Percentiles rank a stretch among this genome's conserved stretches.
These are phyloP conservation scores for Dalechampia spathulata DNA, from an alignment of 441 rosid species.

Conservation along the genomic window DNA sequence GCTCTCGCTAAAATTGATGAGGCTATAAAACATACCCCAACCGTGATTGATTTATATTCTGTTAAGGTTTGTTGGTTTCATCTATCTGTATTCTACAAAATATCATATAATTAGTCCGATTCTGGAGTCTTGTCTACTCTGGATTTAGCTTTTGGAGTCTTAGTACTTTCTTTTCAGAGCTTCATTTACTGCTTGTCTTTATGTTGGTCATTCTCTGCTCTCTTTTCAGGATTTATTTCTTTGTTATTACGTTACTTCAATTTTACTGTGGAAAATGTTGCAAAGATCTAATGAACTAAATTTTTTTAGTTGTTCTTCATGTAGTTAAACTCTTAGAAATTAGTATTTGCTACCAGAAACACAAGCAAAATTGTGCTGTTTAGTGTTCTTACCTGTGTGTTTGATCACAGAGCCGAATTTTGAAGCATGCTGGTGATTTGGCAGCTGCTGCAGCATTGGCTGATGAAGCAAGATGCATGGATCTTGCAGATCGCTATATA, in stretches of 20 bases:
- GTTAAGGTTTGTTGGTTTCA: conserved; percentile 60
- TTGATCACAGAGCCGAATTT: conserved; percentile 76
- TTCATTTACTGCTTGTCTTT: background rate
- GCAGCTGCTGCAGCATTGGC: conserved; percentile 94
- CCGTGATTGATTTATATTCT: conserved; percentile 92
- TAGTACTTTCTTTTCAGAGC: no score
- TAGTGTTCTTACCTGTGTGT: background rate
- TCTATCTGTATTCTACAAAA: conserved; percentile 12
- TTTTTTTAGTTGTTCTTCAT: background rate
- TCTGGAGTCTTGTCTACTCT: background rate
- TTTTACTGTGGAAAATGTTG: background rate
- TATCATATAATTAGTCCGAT: no score
- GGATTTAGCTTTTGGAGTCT: background rate
- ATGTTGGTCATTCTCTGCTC: background rate
- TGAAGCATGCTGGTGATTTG: conserved; percentile 99
- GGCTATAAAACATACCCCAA: conserved; percentile 94
- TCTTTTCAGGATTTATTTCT: conserved; percentile 1
- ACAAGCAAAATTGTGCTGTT: background rate
- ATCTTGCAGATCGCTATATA: conserved; percentile 92
- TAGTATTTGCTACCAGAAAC: background rate
- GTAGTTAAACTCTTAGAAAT: background rate
- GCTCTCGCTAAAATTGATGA: conserved; percentile 85
- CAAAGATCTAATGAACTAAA: background rate
- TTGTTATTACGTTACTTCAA: background rate
- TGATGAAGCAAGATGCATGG: conserved; percentile 99